These are phyloP conservation scores for Mycosphaerella sp. DNA, from an alignment of 2,329 filamentous ascomycete genomes.

Conservation along the genomic window DNA sequence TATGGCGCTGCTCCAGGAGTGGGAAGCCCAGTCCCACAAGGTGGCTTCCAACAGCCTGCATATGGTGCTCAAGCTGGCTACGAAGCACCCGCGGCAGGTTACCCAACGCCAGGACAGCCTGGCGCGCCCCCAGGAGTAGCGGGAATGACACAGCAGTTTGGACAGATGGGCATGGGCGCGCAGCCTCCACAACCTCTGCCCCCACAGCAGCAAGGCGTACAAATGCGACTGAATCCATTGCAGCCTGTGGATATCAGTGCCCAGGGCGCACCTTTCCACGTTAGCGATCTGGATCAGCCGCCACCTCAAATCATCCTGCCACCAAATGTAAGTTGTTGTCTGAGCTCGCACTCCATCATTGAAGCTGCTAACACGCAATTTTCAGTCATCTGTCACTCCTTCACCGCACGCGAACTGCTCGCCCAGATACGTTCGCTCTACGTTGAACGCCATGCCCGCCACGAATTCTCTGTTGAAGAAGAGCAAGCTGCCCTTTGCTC, in stretches of 20 bases:
- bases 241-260: constrained; percentile 74
- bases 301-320: constrained; percentile 88
- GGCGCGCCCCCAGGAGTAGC: constrained; percentile 32
- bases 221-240: constrained; percentile 68
- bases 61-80: constrained; percentile 51
- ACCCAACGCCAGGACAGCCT: constrained; percentile 17
- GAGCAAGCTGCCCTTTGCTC: constrained; percentile 88
- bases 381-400: constrained; percentile 77
- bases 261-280: constrained; percentile 87
- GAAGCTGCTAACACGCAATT: neutral
- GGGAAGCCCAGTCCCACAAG: constrained; percentile 18
- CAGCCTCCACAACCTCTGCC: constrained; percentile 40
- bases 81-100: constrained; percentile 49
- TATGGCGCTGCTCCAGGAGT: constrained; percentile 26
- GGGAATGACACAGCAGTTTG: constrained; percentile 66
- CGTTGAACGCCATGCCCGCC: constrained; percentile 86
- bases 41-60: constrained; percentile 36
- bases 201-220: constrained; percentile 44
- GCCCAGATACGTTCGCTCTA: constrained; percentile 90
- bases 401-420: constrained; percentile 88
- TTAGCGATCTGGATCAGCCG: constrained; percentile 82
- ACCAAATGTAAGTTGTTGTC: constrained; percentile 65
- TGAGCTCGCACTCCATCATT: neutral
- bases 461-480: constrained; percentile 93
- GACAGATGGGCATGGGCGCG: constrained; percentile 62